Percentiles rank a stretch among this genome's conserved stretches.
These are phyloP conservation scores for Cutaneotrichosporon sp. DNA, from an alignment of 1,284 basidiomycete genomes.

Conservation along the genomic window DNA sequence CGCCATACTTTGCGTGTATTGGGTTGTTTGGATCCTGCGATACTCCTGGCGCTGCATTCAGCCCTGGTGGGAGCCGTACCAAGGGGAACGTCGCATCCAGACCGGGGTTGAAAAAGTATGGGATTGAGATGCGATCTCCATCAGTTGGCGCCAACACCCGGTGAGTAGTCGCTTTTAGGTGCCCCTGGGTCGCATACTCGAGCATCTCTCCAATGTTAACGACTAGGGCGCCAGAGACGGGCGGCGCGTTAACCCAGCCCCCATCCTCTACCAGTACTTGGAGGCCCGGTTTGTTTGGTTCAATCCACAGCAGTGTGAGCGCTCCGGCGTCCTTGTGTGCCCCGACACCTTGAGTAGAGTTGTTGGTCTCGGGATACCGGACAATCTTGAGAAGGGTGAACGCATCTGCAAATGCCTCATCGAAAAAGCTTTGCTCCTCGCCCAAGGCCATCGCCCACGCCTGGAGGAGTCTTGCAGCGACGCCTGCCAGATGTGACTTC, in stretches of 20 bases:
- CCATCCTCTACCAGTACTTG: conserved; percentile 40
- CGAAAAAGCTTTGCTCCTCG: conserved; percentile 11
- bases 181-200: conserved; percentile 20
- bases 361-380: conserved; percentile 7
- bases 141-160: conserved; percentile 22
- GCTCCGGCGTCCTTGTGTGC: conserved; percentile 17
- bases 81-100: conserved; percentile 14
- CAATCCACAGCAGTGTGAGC: conserved; percentile 15
- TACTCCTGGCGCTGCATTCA: neutral
- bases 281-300: conserved; percentile 6
- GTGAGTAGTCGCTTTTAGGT: conserved; percentile 13
- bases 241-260: conserved; percentile 68
- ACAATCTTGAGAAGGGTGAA: conserved; percentile 19
- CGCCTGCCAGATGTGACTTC: neutral
- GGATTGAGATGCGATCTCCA: conserved; percentile 13
- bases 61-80: conserved; percentile 4
- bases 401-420: conserved; percentile 13
- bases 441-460: conserved; percentile 16
- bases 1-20: conserved; percentile 13
- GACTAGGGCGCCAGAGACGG: conserved; percentile 66
- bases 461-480: conserved; percentile 6
- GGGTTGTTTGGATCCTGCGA: conserved; percentile 1
- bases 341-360: conserved; percentile 12
- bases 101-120: conserved; percentile 17
- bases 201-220: conserved; percentile 60